These are phyloP conservation scores for Suillus fuscotomentosus DNA, from an alignment of 768 basidiomycete genomes.

Conservation along the genomic window DNA sequence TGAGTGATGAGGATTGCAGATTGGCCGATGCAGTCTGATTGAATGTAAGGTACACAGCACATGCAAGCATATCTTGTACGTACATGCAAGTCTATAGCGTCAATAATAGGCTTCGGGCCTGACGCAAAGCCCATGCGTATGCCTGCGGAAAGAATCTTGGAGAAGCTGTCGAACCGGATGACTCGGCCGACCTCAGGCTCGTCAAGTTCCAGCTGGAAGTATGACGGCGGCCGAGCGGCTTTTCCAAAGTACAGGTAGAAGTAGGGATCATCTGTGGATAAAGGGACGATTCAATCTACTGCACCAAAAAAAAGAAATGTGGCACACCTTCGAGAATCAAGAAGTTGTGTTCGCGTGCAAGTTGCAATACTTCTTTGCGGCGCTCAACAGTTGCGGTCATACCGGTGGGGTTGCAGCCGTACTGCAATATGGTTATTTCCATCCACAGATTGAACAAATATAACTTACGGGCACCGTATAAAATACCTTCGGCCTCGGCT, in stretches of 20 bases:
- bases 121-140: constrained; percentile 81
- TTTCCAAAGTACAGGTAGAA: constrained; percentile 75
- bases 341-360: constrained; percentile 73
- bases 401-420: constrained; percentile 87
- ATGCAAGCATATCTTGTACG: constrained; percentile 24
- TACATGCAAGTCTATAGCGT: constrained; percentile 71
- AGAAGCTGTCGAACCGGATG: constrained; percentile 86
- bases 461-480: constrained; percentile 74
- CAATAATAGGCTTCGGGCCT: constrained; percentile 66
- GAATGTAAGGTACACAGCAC: constrained; percentile 11
- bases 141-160: constrained; percentile 77
- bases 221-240: constrained; percentile 64
- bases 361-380: constrained; percentile 65
- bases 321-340: constrained; percentile 81
- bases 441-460: constrained; percentile 8
- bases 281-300: background rate
- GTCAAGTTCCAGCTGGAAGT: constrained; percentile 76
- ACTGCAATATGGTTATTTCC: constrained; percentile 37
- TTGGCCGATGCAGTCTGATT: constrained; percentile 63
- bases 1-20: constrained; percentile 62
- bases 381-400: constrained; percentile 71
- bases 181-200: constrained; percentile 73
- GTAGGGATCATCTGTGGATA: constrained; percentile 70
- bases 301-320: background rate
- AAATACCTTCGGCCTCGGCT: constrained; percentile 71